phyloP scores from a whole-genome alignment of 495 filamentous ascomycete genomes.

The Pyronema domesticum region DNA sequence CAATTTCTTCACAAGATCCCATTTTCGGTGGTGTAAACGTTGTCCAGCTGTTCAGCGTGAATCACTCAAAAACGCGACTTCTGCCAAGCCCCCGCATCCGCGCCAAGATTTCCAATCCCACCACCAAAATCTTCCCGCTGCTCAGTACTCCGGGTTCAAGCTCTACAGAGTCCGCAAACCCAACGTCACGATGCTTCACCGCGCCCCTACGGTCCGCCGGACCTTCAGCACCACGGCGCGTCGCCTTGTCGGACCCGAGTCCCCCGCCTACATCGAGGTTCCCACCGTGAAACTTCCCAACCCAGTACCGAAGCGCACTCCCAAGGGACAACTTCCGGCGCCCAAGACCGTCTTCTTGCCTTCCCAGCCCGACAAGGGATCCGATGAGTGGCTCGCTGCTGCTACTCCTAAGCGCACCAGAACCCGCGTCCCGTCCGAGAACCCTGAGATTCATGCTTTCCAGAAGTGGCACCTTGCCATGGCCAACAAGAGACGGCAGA shows the following conservation, averaged over 20 bases:
- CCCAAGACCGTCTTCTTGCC: conserved; percentile 48
- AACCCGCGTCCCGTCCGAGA: not conserved
- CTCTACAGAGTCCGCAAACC: too few species aligned
- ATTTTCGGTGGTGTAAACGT: not conserved
- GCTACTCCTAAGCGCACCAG: conserved; percentile 24
- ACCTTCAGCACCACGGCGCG: conserved; percentile 30
- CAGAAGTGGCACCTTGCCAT: conserved; percentile 45
- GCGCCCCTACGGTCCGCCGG: conserved; percentile 17
- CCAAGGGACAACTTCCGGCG: conserved; percentile 52
- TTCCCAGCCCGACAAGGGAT: conserved; percentile 33
- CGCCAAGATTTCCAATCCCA: not conserved
- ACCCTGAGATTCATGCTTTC: conserved; percentile 32
- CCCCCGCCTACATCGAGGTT: conserved; percentile 55
- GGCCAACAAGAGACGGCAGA: conserved; percentile 40
- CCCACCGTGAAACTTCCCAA: conserved; percentile 30
- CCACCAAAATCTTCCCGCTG: not conserved
- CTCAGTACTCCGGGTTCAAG: not conserved
- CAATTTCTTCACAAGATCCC: too few species aligned
- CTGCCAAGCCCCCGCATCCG: not conserved
- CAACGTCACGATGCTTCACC: conserved; percentile 9
- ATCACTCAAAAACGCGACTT: not conserved
- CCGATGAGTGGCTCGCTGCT: conserved; percentile 34
- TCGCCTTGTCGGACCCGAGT: conserved; percentile 40
- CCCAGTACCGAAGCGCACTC: conserved; percentile 26
- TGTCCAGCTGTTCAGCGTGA: not conserved